Percentiles rank a stretch among this genome's conserved stretches.
Evolutionary conservation across 2,329 filamentous ascomycete species (phyloP).

Genomic region (Diaporthe eres): DNA sequence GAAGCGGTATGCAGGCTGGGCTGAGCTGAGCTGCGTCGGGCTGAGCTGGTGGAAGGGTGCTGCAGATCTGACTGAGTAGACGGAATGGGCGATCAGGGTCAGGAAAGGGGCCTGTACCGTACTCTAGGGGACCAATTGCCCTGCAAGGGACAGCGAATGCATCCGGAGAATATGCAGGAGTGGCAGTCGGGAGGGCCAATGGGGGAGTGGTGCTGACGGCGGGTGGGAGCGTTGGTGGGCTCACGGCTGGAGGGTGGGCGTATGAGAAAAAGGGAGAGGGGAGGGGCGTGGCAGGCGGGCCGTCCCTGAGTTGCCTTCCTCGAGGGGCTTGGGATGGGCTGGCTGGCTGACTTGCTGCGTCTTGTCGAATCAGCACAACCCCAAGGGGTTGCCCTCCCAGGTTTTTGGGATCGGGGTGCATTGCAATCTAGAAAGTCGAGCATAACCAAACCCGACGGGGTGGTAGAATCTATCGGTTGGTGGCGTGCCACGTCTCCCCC

Average conservation of each 20-base stretch:
- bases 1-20: constrained; percentile 16
- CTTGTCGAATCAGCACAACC: background rate
- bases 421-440: background rate
- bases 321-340: constrained; percentile 3
- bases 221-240: constrained; percentile 3
- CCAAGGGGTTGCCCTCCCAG: background rate
- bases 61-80: constrained; percentile 10
- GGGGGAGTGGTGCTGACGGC: constrained; percentile 7
- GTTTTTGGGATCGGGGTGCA: background rate
- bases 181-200: constrained; percentile 22
- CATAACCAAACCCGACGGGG: constrained; percentile 10
- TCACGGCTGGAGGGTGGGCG: constrained; percentile 2
- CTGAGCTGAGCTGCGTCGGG: background rate
- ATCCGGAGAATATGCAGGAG: constrained; percentile 20
- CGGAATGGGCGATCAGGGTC: background rate
- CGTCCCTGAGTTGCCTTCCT: constrained; percentile 27
- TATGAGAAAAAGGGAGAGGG: background rate
- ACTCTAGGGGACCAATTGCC: constrained; percentile 17
- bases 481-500: constrained; percentile 21
- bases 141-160: constrained; percentile 37
- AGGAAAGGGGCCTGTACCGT: constrained; percentile 16
- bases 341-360: background rate
- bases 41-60: background rate
- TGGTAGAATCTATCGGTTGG: constrained; percentile 18
- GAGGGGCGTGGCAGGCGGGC: constrained; percentile 35